Conservation (phyloP, 257 asterid genomes). For the Fraxinus quadrangulata region DNA sequence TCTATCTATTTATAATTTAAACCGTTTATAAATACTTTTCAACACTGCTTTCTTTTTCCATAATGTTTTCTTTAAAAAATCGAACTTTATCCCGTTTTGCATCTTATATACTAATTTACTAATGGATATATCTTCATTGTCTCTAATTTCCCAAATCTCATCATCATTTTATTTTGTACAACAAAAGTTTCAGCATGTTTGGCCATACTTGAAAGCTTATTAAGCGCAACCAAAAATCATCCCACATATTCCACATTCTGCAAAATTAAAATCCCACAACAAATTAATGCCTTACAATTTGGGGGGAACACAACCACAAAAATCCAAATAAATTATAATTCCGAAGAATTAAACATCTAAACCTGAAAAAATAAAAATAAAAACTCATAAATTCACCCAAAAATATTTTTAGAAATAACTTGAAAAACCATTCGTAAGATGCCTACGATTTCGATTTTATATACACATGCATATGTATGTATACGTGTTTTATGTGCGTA, state of each 20-base stretch:
- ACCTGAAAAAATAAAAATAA: not conserved
- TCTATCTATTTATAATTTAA: too few relatives aligned
- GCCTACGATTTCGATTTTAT: not conserved
- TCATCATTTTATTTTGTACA: not conserved
- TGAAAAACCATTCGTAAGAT: not conserved
- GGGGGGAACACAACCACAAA: not conserved
- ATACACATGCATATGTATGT: not conserved
- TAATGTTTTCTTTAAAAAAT: not conserved
- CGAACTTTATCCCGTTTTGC: not conserved
- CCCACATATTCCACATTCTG: not conserved
- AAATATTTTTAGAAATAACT: not conserved
- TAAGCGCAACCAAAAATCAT: not conserved
- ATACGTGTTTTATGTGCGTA: constrained; percentile 9
- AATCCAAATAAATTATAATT: not conserved
- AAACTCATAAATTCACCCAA: not conserved
- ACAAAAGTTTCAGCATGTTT: not conserved
- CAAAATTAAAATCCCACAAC: constrained; percentile 13
- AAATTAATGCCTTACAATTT: constrained; percentile 3
- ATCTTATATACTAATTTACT: not conserved
- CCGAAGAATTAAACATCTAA: not conserved
- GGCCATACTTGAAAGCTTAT: not conserved
- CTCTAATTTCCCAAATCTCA: not conserved
- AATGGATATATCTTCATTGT: not conserved
- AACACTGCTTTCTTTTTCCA: not conserved
- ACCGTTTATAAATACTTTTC: too few relatives aligned